These are phyloP conservation scores for Cryphonectria japonica DNA, from an alignment of 2,329 filamentous ascomycete species.

Conservation along the genomic window DNA sequence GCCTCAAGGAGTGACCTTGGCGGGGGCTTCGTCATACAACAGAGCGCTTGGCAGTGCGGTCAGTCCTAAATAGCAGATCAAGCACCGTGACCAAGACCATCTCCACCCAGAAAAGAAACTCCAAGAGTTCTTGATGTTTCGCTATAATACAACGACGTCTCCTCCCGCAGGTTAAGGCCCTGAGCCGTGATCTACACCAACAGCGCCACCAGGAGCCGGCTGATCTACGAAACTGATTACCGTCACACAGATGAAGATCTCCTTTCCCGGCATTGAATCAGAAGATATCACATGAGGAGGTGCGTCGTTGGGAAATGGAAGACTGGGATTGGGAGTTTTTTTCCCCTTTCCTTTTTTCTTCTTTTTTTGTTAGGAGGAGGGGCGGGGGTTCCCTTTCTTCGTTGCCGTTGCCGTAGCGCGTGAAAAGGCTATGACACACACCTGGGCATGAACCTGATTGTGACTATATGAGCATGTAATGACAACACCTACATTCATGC, in stretches of 20 bases:
- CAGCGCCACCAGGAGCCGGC: not conserved
- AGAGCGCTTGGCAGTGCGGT: not conserved
- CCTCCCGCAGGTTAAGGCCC: not conserved
- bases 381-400: too few species aligned
- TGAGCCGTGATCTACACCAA: not conserved
- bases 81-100: not conserved
- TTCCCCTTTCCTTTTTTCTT: too few species aligned
- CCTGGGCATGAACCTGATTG: not conserved
- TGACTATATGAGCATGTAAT: not conserved
- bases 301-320: not conserved
- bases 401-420: not conserved
- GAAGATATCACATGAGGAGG: too few species aligned
- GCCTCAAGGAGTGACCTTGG: conserved; percentile 10
- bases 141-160: not conserved
- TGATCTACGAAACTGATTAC: not conserved
- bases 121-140: not conserved
- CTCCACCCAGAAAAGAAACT: not conserved
- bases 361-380: not conserved
- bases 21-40: not conserved
- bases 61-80: not conserved
- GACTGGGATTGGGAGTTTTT: not conserved
- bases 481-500: not conserved
- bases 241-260: not conserved
- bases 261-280: too few species aligned
- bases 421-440: too few species aligned